phyloP scores from a whole-genome alignment of 2,329 filamentous ascomycete genomes.

The Fusarium metavorans region DNA sequence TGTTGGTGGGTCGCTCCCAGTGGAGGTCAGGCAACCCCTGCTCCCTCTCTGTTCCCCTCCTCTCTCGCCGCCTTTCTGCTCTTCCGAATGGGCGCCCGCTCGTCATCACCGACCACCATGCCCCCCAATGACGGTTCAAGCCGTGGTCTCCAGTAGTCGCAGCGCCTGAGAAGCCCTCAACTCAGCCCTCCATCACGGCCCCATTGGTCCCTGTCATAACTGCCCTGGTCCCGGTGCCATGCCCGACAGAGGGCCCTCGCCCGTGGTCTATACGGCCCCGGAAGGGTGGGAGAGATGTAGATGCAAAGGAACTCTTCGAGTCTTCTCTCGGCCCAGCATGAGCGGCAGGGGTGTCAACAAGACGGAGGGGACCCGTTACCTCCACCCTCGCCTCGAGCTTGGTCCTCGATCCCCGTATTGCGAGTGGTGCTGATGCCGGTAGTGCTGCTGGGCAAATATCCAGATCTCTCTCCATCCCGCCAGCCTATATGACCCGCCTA shows the following conservation, averaged over 20 bases:
- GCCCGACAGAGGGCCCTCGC: conserved; percentile 32
- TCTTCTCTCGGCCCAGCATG: conserved; percentile 22
- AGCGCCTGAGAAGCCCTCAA: conserved; percentile 34
- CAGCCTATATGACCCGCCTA: conserved; percentile 47
- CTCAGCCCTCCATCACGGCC: conserved; percentile 28
- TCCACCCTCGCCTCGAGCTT: conserved; percentile 37
- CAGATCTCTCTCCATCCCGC: conserved; percentile 34
- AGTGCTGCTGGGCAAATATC: conserved; percentile 31
- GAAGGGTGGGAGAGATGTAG: conserved; percentile 43
- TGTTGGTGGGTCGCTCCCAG: conserved; percentile 33
- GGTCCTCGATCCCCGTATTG: conserved; percentile 30
- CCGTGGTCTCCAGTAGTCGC: conserved; percentile 31
- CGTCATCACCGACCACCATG: conserved; percentile 36
- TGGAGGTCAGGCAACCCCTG: conserved; percentile 30
- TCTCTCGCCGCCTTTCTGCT: conserved; percentile 20
- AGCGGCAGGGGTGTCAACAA: conserved; percentile 31
- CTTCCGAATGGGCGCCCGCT: conserved; percentile 39
- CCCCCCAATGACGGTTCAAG: conserved; percentile 40
- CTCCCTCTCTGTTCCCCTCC: conserved; percentile 29
- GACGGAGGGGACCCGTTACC: conserved; percentile 24
- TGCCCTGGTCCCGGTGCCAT: conserved; percentile 39
- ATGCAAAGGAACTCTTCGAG: conserved; percentile 35
- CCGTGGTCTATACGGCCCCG: conserved; percentile 29
- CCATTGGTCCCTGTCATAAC: conserved; percentile 39
- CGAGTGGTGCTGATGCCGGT: conserved; percentile 26